Percentiles rank a stretch among this genome's conserved stretches.
These are phyloP conservation scores for Jacaranda mimosifolia DNA, from an alignment of 257 asterid genomes.

Conservation along the genomic window DNA sequence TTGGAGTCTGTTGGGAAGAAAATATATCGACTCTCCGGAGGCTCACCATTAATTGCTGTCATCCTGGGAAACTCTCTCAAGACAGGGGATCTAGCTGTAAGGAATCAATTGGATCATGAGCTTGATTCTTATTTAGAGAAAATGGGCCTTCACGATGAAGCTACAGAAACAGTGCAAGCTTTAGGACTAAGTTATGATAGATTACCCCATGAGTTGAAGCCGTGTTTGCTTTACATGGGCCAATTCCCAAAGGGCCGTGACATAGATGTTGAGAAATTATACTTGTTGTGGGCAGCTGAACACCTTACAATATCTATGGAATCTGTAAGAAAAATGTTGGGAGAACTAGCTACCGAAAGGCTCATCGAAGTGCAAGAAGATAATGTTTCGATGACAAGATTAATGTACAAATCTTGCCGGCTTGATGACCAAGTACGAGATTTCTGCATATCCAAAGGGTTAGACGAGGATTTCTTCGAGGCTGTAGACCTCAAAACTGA, in stretches of 20 bases:
- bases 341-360: not conserved
- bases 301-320: not conserved
- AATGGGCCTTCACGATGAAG: not conserved
- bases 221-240: conserved; percentile 44
- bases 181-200: conserved; percentile 20
- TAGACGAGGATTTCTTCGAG: not conserved
- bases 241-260: conserved; percentile 32
- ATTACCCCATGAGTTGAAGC: conserved; percentile 32
- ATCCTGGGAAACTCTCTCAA: conserved; percentile 15
- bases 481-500: not conserved
- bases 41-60: not conserved
- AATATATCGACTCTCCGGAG: not conserved
- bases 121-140: not conserved
- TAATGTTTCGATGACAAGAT: not conserved
- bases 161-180: not conserved
- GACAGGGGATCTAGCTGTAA: not conserved
- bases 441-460: not conserved
- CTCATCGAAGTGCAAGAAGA: conserved; percentile 19
- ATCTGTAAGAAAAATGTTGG: conserved; percentile 13
- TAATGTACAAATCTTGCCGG: not conserved
- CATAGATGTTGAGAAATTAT: conserved; percentile 27
- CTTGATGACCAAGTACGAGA: conserved; percentile 30
- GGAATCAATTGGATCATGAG: not conserved
- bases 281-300: conserved; percentile 43
- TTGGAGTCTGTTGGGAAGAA: not conserved